Evolutionary conservation across 1,284 basidiomycete species (phyloP).

Genomic region (Ceratobasidium sp.): DNA sequence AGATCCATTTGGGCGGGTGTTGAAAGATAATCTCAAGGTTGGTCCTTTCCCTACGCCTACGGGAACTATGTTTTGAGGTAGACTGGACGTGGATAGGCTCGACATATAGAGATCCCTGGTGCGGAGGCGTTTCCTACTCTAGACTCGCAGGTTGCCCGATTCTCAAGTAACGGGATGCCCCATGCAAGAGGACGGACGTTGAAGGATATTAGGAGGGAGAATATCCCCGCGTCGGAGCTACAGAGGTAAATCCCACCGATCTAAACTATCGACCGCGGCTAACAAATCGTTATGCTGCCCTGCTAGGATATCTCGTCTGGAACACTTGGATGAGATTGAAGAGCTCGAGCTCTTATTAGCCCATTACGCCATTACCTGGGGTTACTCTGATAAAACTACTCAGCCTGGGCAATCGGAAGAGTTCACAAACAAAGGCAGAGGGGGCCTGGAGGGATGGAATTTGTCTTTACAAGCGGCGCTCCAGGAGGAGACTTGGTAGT

Average conservation of each 20-base stretch:
- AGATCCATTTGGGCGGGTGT: conserved; percentile 87
- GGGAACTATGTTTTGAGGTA: not conserved
- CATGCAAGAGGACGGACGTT: conserved; percentile 68
- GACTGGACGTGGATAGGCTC: conserved; percentile 61
- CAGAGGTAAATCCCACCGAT: conserved; percentile 62
- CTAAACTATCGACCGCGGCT: not conserved
- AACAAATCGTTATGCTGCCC: too few relatives aligned
- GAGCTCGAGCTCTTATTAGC: conserved; percentile 87
- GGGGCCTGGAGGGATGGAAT: not conserved
- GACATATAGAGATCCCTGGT: conserved; percentile 80
- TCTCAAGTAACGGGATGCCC: conserved; percentile 67
- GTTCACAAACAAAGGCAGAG: not conserved
- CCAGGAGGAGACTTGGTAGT: not conserved
- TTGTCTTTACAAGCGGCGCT: not conserved
- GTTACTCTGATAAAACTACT: conserved; percentile 40
- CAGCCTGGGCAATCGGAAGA: too few relatives aligned
- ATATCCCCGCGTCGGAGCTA: conserved; percentile 67
- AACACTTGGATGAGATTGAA: conserved; percentile 91
- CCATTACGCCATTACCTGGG: conserved; percentile 91
- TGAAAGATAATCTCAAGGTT: conserved; percentile 86
- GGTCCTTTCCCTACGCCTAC: conserved; percentile 25
- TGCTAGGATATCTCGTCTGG: conserved; percentile 75
- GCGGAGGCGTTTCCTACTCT: conserved; percentile 69
- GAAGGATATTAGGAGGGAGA: conserved; percentile 70
- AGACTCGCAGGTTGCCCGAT: conserved; percentile 70